phyloP scores from a whole-genome alignment of 2,329 filamentous ascomycete species.

The Lasiodiplodia sp. region DNA sequence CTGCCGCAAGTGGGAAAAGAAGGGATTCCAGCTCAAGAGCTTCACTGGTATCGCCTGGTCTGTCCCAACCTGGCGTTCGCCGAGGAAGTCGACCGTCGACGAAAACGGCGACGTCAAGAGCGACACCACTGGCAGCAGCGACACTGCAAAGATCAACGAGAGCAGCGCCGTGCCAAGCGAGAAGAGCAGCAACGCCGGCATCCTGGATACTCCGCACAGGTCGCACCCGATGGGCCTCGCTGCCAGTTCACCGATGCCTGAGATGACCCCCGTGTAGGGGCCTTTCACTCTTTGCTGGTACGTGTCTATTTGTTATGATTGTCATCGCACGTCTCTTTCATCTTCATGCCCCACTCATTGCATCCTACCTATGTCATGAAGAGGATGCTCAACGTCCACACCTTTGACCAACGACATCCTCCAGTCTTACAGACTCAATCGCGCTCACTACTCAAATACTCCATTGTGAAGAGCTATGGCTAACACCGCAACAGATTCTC shows the following conservation, averaged over 20 bases:
- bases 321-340: background rate
- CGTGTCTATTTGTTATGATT: background rate
- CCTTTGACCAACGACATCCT: background rate
- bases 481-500: constrained; percentile 5
- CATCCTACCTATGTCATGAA: background rate
- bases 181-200: constrained; percentile 63
- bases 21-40: constrained; percentile 83
- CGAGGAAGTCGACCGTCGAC: constrained; percentile 60
- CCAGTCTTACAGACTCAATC: background rate
- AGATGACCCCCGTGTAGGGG: constrained; percentile 28
- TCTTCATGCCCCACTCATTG: background rate
- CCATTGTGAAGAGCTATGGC: background rate
- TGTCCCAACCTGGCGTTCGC: constrained; percentile 81
- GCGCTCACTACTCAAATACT: background rate
- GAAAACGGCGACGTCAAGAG: constrained; percentile 68
- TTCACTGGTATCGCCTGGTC: constrained; percentile 90
- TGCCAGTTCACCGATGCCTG: constrained; percentile 24
- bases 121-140: constrained; percentile 62
- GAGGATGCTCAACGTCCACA: background rate
- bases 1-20: constrained; percentile 89
- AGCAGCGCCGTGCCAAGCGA: constrained; percentile 67
- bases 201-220: constrained; percentile 43
- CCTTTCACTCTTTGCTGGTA: constrained; percentile 1
- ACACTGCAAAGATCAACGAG: constrained; percentile 64
- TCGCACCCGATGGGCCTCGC: constrained; percentile 17